A percentile compares a stretch with the other conserved stretches of the same genome.
Conservation (phyloP, 768 basidiomycete species). For the Tricholoma bakamatsutake region DNA sequence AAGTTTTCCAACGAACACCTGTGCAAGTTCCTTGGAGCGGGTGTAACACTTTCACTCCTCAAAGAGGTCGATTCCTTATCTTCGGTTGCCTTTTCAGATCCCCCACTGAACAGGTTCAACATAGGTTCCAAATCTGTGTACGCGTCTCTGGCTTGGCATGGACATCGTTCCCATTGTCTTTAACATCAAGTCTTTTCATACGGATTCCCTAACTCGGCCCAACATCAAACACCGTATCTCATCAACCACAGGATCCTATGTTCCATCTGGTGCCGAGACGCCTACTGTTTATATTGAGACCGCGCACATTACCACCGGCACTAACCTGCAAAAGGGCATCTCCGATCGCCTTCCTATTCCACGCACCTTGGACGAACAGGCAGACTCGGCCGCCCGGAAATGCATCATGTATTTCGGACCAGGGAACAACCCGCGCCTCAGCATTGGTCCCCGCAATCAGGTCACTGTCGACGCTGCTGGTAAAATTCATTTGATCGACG, state of each 20-base stretch:
- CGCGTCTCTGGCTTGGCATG: conserved; percentile 75
- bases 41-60: conserved; percentile 66
- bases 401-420: conserved; percentile 81
- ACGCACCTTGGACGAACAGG: conserved; percentile 78
- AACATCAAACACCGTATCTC: conserved; percentile 81
- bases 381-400: conserved; percentile 83
- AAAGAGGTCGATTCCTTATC: conserved; percentile 45
- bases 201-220: conserved; percentile 70
- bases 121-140: conserved; percentile 77
- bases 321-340: conserved; percentile 38
- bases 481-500: conserved; percentile 81
- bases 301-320: conserved; percentile 40
- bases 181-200: conserved; percentile 80
- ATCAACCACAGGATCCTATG: conserved; percentile 73
- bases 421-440: conserved; percentile 76
- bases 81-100: conserved; percentile 10
- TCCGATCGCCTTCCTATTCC: conserved; percentile 61
- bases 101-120: conserved; percentile 17
- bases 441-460: conserved; percentile 78
- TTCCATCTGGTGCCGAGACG: conserved; percentile 71
- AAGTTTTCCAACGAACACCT: conserved; percentile 72
- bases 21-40: conserved; percentile 83
- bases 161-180: conserved; percentile 84
- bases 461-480: conserved; percentile 85
- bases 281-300: conserved; percentile 65